Percentiles rank a stretch among this genome's conserved stretches.
Conservation (phyloP, 352 stramenopile species). For the Phytophthora constricta region DNA sequence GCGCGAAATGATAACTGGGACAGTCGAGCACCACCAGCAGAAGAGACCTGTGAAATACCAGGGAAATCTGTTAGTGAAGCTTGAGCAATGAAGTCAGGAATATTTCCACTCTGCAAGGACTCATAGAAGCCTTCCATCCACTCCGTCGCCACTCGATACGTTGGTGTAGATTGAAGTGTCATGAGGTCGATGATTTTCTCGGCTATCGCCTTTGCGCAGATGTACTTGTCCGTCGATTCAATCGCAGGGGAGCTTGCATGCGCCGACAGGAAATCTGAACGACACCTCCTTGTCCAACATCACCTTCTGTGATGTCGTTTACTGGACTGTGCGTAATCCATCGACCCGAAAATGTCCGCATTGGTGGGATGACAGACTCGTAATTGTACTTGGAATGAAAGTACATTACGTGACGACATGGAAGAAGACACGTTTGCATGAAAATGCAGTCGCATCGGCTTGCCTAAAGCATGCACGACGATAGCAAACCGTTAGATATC, state of each 20-base stretch:
- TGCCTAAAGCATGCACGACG: background rate
- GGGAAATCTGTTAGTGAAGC: too few relatives aligned
- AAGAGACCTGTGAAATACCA: background rate
- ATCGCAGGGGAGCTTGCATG: background rate
- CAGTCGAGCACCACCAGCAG: background rate
- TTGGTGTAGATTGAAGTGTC: conserved; percentile 2
- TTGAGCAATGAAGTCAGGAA: background rate
- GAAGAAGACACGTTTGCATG: conserved; percentile 8
- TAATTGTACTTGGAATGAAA: background rate
- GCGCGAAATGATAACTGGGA: too few relatives aligned
- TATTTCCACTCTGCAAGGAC: background rate
- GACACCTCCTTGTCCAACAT: background rate
- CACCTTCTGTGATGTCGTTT: conserved; percentile 8
- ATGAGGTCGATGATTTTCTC: too few relatives aligned
- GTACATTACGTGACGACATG: conserved; percentile 17
- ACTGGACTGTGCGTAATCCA: conserved; percentile 6
- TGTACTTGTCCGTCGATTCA: background rate
- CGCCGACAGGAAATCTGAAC: background rate
- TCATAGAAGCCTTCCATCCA: conserved; percentile 11
- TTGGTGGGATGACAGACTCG: conserved; percentile 10
- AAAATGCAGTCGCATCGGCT: conserved; percentile 16
- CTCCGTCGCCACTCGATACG: background rate
- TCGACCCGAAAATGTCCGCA: background rate
- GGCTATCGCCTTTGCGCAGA: background rate
- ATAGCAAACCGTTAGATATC: background rate